Evolutionary conservation across 352 stramenopile species (phyloP), one percentile per base, ranked within the genome.

Genomic region (Phytophthora tentaculata): DNA sequence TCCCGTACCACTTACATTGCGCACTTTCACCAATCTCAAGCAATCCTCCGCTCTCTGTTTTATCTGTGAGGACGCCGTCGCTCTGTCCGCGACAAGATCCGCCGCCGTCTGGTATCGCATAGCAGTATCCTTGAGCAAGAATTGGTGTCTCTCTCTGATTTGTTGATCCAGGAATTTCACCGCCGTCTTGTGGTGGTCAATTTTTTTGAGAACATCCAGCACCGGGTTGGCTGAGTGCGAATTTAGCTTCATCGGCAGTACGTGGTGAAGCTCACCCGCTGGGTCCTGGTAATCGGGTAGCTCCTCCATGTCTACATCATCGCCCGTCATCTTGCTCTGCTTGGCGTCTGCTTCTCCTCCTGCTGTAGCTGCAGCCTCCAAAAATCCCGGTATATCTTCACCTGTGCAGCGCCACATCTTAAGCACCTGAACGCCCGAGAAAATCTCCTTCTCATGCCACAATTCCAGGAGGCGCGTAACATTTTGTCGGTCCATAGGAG

Each of bases 401-500:
- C 85, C 87, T 8, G 87, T 95, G 57, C 84, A 83, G 47, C 80
- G 80, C 87, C 87, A 95, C 78, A 94, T 84, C 45, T 83, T 77
- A 47, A 92, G 71, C 61, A 94, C 84, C 53, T 88, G 65, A 0
- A 67, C 61, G 41, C 88, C 73, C 5, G 71, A 39, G 45, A 86
- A 92, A 53, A 90, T 68, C 29, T 82, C 65, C 63, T 95, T 92
- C 44, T 91, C 81, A 61, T 92, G 78, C 87, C 87, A 95, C 39
- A 95, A 57, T 53, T 92, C 82, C 47, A 95, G 61, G 22, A 95
- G 71, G 10, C 82, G 69, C 57, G 82, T 88, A 17, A 93, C 84
- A 56, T 86, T 90, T 55, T 93, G 82, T 7, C 87, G 79, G 61
- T 95, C 87, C 75, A 90, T 91, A 8, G 87, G 87, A 20, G 87